phyloP scores from a whole-genome alignment of 139 green algal species.

The Chlamydomonas schloesseri region DNA sequence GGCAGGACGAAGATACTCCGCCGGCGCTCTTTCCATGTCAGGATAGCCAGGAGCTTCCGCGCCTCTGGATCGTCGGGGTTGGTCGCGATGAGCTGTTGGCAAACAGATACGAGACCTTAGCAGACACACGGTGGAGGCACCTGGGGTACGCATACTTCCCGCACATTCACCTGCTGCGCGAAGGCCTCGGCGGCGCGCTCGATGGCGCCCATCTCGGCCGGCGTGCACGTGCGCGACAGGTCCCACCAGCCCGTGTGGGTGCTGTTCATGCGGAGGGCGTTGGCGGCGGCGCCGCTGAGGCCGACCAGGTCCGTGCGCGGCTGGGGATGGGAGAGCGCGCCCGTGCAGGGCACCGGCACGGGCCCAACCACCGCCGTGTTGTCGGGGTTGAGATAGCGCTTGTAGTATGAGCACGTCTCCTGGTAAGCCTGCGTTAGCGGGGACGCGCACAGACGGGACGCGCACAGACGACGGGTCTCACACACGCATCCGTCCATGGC shows the following conservation, averaged over 20 bases:
- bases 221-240: not conserved
- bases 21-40: not conserved
- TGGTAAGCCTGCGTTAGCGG: not conserved
- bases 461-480: too few relatives aligned
- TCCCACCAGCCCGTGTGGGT: not conserved
- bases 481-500: too few relatives aligned
- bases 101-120: too few relatives aligned
- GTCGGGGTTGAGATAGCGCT: not conserved
- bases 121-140: too few relatives aligned
- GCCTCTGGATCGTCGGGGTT: not conserved
- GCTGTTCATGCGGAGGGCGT: not conserved
- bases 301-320: too few relatives aligned
- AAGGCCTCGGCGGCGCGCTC: not conserved
- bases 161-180: not conserved
- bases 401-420: not conserved
- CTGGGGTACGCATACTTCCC: too few relatives aligned
- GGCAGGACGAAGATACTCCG: conserved; percentile 26
- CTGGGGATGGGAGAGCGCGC: not conserved
- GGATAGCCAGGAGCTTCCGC: not conserved
- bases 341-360: not conserved
- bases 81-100: not conserved
- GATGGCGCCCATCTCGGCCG: not conserved
- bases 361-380: not conserved
- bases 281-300: too few relatives aligned
- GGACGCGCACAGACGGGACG: too few relatives aligned